phyloP scores from a whole-genome alignment of 257 asterid species.

The Mitragyna speciosa region DNA sequence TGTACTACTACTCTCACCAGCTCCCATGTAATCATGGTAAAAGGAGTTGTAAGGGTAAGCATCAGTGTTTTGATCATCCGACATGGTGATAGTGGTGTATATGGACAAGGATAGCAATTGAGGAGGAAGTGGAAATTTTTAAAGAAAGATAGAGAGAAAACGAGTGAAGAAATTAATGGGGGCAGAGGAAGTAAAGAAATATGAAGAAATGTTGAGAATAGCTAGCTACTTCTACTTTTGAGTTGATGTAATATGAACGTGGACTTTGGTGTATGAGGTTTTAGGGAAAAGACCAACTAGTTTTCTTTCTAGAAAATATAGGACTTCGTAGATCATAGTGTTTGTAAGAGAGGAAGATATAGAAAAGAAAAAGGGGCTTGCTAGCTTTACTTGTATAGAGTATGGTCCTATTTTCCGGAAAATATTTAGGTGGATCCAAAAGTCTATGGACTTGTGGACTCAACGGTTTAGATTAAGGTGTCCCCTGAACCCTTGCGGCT shows the following conservation, averaged over 20 bases:
- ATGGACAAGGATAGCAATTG: background rate
- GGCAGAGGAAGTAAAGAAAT: slow-evolving; percentile 9
- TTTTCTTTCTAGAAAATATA: slow-evolving; percentile 9
- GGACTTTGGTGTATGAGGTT: background rate
- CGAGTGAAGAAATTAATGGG: background rate
- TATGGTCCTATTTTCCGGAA: slow-evolving; percentile 19
- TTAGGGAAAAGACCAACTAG: slow-evolving; percentile 15
- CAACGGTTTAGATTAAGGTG: too few species aligned
- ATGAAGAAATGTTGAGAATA: background rate
- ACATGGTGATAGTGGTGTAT: slow-evolving; percentile 36
- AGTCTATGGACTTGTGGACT: too few species aligned
- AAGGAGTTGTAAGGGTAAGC: slow-evolving; percentile 28
- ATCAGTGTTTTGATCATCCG: slow-evolving; percentile 35
- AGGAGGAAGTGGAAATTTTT: background rate
- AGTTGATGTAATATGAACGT: slow-evolving; percentile 18
- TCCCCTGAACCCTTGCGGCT: too few species aligned
- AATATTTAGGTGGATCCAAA: too few species aligned
- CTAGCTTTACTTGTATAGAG: background rate
- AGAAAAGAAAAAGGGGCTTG: background rate
- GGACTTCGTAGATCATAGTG: slow-evolving; percentile 8
- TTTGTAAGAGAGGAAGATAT: background rate
- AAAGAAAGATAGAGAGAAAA: background rate
- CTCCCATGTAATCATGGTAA: slow-evolving; percentile 36
- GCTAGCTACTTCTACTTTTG: background rate
- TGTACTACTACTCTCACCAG: slow-evolving; percentile 32